Conservation (phyloP, 805 yeast genomes). For the Pichia cephalocereana region DNA sequence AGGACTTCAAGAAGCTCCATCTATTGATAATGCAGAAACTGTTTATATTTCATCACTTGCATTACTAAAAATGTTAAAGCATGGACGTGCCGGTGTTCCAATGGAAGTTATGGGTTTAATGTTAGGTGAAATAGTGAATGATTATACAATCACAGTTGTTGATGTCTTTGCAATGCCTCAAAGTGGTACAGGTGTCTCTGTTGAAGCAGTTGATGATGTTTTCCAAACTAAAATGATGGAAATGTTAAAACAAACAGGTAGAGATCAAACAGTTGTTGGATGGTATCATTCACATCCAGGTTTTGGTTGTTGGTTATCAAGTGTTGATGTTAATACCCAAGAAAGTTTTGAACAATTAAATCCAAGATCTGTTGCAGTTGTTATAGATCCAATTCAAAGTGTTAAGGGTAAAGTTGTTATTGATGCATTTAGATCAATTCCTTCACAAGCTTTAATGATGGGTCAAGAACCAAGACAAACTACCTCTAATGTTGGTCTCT, state of each 20-base stretch:
- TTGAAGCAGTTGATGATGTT: conserved; percentile 98
- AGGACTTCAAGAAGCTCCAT: conserved; percentile 51
- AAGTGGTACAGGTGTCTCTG: conserved; percentile 92
- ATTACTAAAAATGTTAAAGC: conserved; percentile 90
- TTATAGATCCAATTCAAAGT: conserved; percentile 95
- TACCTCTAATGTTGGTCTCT: conserved; percentile 88
- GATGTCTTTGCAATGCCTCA: conserved; percentile 99
- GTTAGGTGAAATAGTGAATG: conserved; percentile 98
- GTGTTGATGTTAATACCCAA: conserved; percentile 96
- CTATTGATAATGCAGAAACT: conserved; percentile 91
- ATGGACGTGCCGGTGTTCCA: conserved; percentile 87
- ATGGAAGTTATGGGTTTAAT: conserved; percentile 90
- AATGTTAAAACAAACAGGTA: conserved; percentile 97
- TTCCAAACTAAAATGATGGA: conserved; percentile 99
- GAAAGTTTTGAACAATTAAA: conserved; percentile 96
- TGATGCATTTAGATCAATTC: conserved; percentile 94
- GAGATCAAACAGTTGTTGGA: conserved; percentile 98
- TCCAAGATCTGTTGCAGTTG: conserved; percentile 95
- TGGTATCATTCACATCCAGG: conserved; percentile 99
- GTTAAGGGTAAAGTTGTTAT: conserved; percentile 98
- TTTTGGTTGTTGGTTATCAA: conserved; percentile 98
- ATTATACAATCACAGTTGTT: conserved; percentile 91
- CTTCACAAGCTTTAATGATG: conserved; percentile 79
- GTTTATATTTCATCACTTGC: conserved; percentile 95
- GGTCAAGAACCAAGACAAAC: conserved; percentile 98